Evolutionary conservation across 1,284 basidiomycete species (phyloP).

Genomic region (Boletus sp.): DNA sequence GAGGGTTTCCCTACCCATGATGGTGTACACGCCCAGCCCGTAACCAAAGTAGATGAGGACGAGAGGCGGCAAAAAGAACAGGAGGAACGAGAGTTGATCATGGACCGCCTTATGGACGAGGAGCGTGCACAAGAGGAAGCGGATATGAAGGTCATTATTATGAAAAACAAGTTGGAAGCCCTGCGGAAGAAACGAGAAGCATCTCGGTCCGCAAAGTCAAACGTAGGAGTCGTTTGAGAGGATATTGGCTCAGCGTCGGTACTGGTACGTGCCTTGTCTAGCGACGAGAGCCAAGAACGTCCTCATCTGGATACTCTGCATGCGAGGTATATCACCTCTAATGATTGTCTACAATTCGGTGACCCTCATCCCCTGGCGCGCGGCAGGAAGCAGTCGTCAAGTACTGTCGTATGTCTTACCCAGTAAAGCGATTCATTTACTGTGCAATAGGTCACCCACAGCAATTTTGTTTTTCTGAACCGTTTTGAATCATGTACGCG

Average conservation of each 20-base stretch:
- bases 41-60: slow-evolving; percentile 43
- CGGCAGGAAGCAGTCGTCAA: neutral
- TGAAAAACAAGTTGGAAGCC: slow-evolving; percentile 65
- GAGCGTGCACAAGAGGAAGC: slow-evolving; percentile 82
- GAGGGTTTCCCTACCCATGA: slow-evolving; percentile 53
- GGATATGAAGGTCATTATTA: slow-evolving; percentile 63
- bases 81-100: slow-evolving; percentile 77
- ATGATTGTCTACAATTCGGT: neutral
- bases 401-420: neutral
- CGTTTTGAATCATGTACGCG: too few relatives aligned
- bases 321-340: neutral
- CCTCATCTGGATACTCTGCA: neutral
- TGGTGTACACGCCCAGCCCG: slow-evolving; percentile 24
- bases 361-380: neutral
- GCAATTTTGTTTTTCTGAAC: too few relatives aligned
- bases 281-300: neutral
- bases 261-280: neutral
- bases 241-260: neutral
- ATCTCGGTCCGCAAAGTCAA: slow-evolving; percentile 33
- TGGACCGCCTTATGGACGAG: slow-evolving; percentile 78
- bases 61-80: slow-evolving; percentile 50
- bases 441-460: too few relatives aligned
- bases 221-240: slow-evolving; percentile 15
- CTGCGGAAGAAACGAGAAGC: slow-evolving; percentile 56
- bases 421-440: too few relatives aligned